phyloP scores from a whole-genome alignment of 352 stramenopile genomes.

The Halophytophthora batemanensis region DNA sequence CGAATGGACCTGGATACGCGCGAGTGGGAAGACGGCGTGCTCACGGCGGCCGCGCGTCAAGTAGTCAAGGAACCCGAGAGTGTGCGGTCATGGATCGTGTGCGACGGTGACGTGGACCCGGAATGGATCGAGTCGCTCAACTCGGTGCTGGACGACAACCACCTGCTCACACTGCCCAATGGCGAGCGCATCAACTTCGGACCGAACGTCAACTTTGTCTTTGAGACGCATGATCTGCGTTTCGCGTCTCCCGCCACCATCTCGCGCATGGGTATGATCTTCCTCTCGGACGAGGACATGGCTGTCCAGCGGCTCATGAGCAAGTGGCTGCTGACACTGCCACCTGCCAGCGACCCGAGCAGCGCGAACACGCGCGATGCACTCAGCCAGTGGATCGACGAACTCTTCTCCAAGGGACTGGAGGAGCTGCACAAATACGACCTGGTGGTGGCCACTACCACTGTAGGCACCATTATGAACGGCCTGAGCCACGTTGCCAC shows the following conservation, averaged over 20 bases:
- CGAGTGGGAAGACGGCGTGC: conserved; percentile 94
- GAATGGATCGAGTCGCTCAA: conserved; percentile 97
- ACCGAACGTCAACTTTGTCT: conserved; percentile 95
- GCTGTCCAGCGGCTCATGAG: conserved; percentile 72
- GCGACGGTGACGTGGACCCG: conserved; percentile 94
- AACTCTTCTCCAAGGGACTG: conserved; percentile 87
- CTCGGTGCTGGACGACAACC: conserved; percentile 95
- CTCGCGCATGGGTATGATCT: conserved; percentile 97
- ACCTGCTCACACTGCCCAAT: conserved; percentile 94
- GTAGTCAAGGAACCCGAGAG: conserved; percentile 89
- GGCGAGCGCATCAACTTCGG: conserved; percentile 95
- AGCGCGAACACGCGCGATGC: conserved; percentile 36
- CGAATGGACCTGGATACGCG: conserved; percentile 95
- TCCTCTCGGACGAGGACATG: conserved; percentile 91
- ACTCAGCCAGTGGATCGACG: conserved; percentile 89
- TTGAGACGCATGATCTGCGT: conserved; percentile 94
- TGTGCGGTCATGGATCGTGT: conserved; percentile 94
- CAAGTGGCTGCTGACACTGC: conserved; percentile 69
- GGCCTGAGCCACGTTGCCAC: conserved; percentile 85
- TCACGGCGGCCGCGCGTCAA: conserved; percentile 89
- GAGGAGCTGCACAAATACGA: conserved; percentile 88
- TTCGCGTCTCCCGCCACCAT: conserved; percentile 96
- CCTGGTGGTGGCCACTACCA: conserved; percentile 89
- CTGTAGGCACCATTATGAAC: conserved; percentile 93
- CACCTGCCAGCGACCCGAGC: conserved; percentile 12